A percentile compares a stretch with the other conserved stretches of the same genome.
Conservation (phyloP, 169 alveolate species). For the Cyclospora cayetanensis region DNA sequence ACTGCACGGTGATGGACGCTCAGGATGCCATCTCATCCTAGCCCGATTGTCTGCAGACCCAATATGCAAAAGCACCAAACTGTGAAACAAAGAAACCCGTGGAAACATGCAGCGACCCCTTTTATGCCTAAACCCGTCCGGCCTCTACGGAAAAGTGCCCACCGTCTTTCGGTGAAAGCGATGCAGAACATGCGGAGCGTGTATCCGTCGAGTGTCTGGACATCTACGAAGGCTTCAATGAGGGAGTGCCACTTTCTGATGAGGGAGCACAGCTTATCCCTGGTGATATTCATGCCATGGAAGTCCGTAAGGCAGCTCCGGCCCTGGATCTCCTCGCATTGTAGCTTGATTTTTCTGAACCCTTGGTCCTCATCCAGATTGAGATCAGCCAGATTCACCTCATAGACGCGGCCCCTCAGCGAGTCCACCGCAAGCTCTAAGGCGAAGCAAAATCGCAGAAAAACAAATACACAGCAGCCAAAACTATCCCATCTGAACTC, state of each 20-base stretch:
- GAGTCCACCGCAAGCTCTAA: slow-evolving; percentile 93
- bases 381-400: slow-evolving; percentile 96
- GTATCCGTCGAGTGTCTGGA: slow-evolving; percentile 97
- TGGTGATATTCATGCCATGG: slow-evolving; percentile 97
- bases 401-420: slow-evolving; percentile 95
- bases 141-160: too few relatives aligned
- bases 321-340: slow-evolving; percentile 94
- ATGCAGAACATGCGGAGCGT: slow-evolving; percentile 96
- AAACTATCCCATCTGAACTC: not conserved
- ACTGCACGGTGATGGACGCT: too few relatives aligned
- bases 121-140: too few relatives aligned
- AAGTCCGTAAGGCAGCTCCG: slow-evolving; percentile 95
- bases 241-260: slow-evolving; percentile 97
- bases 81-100: too few relatives aligned
- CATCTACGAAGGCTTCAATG: slow-evolving; percentile 97
- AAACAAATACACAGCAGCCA: not conserved
- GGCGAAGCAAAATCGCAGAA: slow-evolving; percentile 73
- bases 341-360: slow-evolving; percentile 94
- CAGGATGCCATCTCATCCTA: too few relatives aligned
- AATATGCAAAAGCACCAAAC: too few relatives aligned
- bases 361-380: slow-evolving; percentile 95
- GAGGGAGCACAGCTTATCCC: slow-evolving; percentile 97
- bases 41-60: too few relatives aligned
- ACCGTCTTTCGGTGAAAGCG: slow-evolving; percentile 95
- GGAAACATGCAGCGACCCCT: too few relatives aligned